These are phyloP conservation scores for Fraxinus platypoda DNA, from an alignment of 305 asterid species.

Conservation along the genomic window DNA sequence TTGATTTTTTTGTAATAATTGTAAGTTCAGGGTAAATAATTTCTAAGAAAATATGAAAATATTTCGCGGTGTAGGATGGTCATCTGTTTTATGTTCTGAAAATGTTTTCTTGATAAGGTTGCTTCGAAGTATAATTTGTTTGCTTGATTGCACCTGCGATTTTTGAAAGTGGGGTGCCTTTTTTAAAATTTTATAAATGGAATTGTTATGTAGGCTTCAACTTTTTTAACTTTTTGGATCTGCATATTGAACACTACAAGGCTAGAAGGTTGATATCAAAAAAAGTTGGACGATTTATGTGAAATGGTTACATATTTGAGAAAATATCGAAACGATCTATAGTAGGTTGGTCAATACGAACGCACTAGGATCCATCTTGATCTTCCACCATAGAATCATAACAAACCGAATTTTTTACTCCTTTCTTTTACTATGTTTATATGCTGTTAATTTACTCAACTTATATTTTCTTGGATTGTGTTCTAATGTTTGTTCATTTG, in stretches of 20 bases:
- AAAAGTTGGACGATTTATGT: neutral
- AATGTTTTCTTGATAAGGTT: neutral
- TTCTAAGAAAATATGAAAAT: neutral
- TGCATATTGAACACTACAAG: neutral
- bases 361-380: neutral
- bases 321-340: neutral
- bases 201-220: neutral
- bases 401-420: neutral
- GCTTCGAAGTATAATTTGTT: neutral
- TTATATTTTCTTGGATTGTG: neutral
- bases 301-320: neutral
- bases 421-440: neutral
- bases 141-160: neutral
- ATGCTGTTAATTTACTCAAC: neutral
- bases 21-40: neutral
- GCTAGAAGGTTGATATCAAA: neutral
- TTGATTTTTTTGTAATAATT: neutral
- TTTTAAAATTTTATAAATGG: neutral
- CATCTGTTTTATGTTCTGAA: neutral
- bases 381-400: neutral
- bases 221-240: neutral
- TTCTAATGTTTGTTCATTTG: conserved; percentile 32
- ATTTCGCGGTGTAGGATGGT: neutral
- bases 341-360: neutral
- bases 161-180: neutral